Base-by-base conservation (phyloP, 352 stramenopile genomes). In the Peronospora tabacina region DNA sequence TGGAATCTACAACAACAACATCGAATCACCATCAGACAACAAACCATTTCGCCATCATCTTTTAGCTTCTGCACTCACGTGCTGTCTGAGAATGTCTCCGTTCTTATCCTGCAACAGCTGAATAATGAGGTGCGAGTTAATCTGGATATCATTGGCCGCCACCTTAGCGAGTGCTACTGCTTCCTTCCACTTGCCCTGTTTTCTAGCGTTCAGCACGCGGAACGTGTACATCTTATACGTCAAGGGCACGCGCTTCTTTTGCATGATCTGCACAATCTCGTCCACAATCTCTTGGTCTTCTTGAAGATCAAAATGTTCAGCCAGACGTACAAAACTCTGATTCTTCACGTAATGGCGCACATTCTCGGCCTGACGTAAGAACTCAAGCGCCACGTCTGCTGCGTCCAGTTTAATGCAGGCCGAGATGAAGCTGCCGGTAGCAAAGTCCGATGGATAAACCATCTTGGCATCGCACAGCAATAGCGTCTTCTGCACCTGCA, bases 111-210 rank as follows among this genome's bases (percentile, higher is more conserved):
- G 63, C 29, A 92, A 64, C 44, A 92, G 59, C 55, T 70, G 50
- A 33, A 92, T 65, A 41, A 92, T 75, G 33, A 85, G 61, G 62
- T 87, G 67, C 22, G 82, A 82, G 66, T 92, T 92, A 59, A 92
- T 84, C 59, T 88, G 70, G 34, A 70, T 60, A 42, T 60, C 63
- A 28, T 78, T 66, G 2, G 78, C 76, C 6, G 75, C 76, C 44
- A 87, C 58, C 55, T 73, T 84, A 36, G 82, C 82, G n/a, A 87
- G 55, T 4, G 60, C 60, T 20, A 85, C 63, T 12, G 78, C 78
- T n/a, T 68, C 55, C 44, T 85, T 69, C 43, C 72, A 70, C 24
- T 87, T 66, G 47, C 66, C 63, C 48, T 80, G 65, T 40, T 65
- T 64, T 61, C 83, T 85, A 45, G 72, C 70, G 42, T 89, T 77